Percentiles rank a stretch among this genome's conserved stretches.
Evolutionary conservation across 2,329 filamentous ascomycete genomes (phyloP).

Genomic region (Monosporascus sp.): DNA sequence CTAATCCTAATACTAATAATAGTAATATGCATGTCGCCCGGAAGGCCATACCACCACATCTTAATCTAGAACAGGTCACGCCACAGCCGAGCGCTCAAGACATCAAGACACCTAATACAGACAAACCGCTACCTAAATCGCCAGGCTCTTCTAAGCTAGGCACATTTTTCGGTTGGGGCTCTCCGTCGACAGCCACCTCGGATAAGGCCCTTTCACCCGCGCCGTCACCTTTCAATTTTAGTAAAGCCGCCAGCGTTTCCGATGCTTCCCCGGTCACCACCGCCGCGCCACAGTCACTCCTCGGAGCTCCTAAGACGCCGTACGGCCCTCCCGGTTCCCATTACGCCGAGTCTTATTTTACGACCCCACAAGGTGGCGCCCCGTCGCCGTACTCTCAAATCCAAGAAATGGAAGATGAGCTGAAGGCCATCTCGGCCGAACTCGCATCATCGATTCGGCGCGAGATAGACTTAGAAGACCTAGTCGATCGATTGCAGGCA

Average conservation of each 20-base stretch:
- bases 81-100: slow-evolving; percentile 24
- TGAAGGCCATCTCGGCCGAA: slow-evolving; percentile 89
- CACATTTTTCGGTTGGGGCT: slow-evolving; percentile 50
- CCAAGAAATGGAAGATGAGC: slow-evolving; percentile 87
- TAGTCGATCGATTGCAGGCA: slow-evolving; percentile 81
- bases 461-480: slow-evolving; percentile 94
- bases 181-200: slow-evolving; percentile 45
- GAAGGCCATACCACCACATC: slow-evolving; percentile 47
- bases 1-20: slow-evolving; percentile 31
- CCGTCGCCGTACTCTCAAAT: slow-evolving; percentile 50
- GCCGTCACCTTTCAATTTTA: slow-evolving; percentile 44
- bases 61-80: slow-evolving; percentile 40
- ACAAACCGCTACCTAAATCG: slow-evolving; percentile 51
- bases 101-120: slow-evolving; percentile 36
- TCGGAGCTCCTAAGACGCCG: slow-evolving; percentile 34
- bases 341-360: slow-evolving; percentile 47
- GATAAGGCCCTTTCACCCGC: slow-evolving; percentile 41
- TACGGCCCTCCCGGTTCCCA: slow-evolving; percentile 36
- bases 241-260: slow-evolving; percentile 31
- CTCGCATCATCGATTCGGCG: slow-evolving; percentile 86
- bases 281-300: slow-evolving; percentile 30
- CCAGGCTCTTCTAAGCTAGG: slow-evolving; percentile 45
- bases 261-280: slow-evolving; percentile 37
- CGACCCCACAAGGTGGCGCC: slow-evolving; percentile 39
- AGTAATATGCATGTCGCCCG: slow-evolving; percentile 37